Conservation (phyloP, 1,139 yeast genomes). For the Sugiyamaella grinbergsii region DNA sequence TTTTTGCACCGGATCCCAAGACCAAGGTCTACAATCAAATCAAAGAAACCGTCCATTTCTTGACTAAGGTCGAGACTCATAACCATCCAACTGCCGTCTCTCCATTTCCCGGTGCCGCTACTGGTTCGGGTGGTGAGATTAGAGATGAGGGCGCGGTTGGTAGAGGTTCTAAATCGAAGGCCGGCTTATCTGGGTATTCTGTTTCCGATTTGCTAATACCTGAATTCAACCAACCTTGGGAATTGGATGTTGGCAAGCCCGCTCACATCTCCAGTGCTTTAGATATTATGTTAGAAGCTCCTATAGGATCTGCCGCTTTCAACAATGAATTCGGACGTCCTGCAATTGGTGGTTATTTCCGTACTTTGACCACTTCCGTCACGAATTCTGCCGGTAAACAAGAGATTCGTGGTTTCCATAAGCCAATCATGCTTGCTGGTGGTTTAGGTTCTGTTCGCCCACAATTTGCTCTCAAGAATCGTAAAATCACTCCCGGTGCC, state of each 20-base stretch:
- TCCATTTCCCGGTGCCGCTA: constrained; percentile 99
- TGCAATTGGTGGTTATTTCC: constrained; percentile 93
- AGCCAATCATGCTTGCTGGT: constrained; percentile 99
- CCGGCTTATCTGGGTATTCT: constrained; percentile 92
- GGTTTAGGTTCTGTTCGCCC: constrained; percentile 98
- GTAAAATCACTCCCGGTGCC: constrained; percentile 89
- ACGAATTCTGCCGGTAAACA: constrained; percentile 59
- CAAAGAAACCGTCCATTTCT: constrained; percentile 80
- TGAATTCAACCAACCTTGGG: constrained; percentile 91
- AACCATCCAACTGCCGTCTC: constrained; percentile 99
- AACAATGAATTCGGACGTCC: constrained; percentile 99
- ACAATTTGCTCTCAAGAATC: constrained; percentile 83
- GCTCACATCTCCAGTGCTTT: constrained; percentile 88
- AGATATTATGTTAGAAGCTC: constrained; percentile 97
- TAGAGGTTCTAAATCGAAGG: constrained; percentile 94
- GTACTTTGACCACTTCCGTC: constrained; percentile 87
- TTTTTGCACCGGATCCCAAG: constrained; percentile 74
- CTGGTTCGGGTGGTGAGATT: constrained; percentile 99
- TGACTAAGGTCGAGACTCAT: constrained; percentile 97
- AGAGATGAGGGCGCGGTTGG: constrained; percentile 99
- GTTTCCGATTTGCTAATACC: constrained; percentile 93
- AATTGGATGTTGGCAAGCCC: constrained; percentile 83
- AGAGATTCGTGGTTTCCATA: constrained; percentile 94
- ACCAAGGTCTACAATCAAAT: constrained; percentile 73
- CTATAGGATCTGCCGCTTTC: constrained; percentile 97